These are phyloP conservation scores for Vitis riparia DNA, from an alignment of 164 flowering plant genomes.

Conservation along the genomic window DNA sequence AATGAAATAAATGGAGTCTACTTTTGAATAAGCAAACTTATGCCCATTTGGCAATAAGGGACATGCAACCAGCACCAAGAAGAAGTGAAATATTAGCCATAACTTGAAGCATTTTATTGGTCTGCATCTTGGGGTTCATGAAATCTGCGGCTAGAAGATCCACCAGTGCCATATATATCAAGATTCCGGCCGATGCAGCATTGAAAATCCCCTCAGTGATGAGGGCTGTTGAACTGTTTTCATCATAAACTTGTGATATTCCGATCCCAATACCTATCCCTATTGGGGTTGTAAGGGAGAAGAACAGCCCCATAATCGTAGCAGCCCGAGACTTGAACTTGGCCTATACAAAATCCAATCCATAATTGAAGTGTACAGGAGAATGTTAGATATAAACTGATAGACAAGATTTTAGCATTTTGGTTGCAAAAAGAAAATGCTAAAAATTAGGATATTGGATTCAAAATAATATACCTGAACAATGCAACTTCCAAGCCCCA, in stretches of 20 bases:
- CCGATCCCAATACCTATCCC: conserved; percentile 55
- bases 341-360: conserved; percentile 27
- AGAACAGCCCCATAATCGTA: conserved; percentile 40
- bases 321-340: conserved; percentile 35
- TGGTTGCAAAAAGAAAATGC: too few relatives aligned
- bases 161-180: conserved; percentile 61
- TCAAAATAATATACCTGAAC: conserved; percentile 6
- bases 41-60: conserved; percentile 57
- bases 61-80: conserved; percentile 49
- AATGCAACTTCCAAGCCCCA: conserved; percentile 31
- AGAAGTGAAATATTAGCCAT: conserved; percentile 42
- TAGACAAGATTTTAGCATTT: too few relatives aligned
- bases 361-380: too few relatives aligned
- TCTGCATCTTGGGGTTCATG: conserved; percentile 48
- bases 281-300: conserved; percentile 57
- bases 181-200: conserved; percentile 52
- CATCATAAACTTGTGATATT: conserved; percentile 38
- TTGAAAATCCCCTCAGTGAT: conserved; percentile 45
- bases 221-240: conserved; percentile 37
- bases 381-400: too few relatives aligned
- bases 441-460: too few relatives aligned
- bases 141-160: conserved; percentile 55
- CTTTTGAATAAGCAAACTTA: too few relatives aligned
- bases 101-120: conserved; percentile 33
- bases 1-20: too few relatives aligned